Evolutionary conservation across 2,329 filamentous ascomycete genomes (phyloP).

Genomic region (Aureobasidium subglaciale): DNA sequence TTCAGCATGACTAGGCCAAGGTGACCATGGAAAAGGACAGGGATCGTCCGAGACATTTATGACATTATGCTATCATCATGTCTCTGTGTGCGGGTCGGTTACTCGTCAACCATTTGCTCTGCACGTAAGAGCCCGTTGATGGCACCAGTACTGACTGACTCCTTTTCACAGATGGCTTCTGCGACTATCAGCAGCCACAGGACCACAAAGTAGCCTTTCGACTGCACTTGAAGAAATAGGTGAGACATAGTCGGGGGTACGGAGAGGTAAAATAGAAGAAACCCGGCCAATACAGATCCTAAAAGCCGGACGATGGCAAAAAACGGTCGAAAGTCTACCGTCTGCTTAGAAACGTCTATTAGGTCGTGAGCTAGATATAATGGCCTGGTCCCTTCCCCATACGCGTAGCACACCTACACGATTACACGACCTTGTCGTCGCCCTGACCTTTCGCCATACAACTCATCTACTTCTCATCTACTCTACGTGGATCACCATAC

Average conservation of each 20-base stretch:
- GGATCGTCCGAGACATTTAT: constrained; percentile 1
- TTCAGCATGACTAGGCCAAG: not conserved
- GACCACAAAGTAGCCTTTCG: not conserved
- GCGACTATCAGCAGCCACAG: not conserved
- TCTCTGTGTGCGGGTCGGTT: not conserved
- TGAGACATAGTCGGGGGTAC: not conserved
- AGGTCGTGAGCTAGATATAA: not conserved
- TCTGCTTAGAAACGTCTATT: not conserved
- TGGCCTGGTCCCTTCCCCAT: not conserved
- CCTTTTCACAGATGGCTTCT: not conserved
- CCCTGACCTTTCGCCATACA: not conserved
- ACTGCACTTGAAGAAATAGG: not conserved
- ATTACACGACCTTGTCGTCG: too few species aligned
- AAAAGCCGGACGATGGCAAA: constrained; percentile 2
- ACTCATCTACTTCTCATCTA: not conserved
- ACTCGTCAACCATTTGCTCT: not conserved
- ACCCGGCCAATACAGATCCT: not conserved
- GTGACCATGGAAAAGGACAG: too few species aligned
- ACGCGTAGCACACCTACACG: not conserved
- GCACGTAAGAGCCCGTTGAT: not conserved
- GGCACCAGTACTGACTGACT: not conserved
- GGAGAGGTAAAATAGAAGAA: not conserved
- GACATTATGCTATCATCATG: constrained; percentile 4
- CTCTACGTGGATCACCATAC: too few species aligned
- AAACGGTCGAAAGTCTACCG: not conserved